Base-by-base conservation (phyloP, 345 rosid species). In the Jatropha curcas region DNA sequence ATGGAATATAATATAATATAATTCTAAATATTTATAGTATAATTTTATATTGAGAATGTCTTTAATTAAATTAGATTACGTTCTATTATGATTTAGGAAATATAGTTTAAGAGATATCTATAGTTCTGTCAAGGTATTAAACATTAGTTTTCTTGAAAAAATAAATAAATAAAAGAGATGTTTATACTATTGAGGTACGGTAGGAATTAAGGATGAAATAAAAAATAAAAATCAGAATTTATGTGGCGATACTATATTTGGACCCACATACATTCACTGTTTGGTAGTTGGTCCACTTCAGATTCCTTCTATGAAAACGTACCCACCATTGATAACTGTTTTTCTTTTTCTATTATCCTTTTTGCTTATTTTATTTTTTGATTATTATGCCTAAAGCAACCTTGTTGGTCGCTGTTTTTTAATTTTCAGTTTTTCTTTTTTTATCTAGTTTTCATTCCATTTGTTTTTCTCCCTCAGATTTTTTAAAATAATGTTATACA, bases 191-290 rank as follows among this genome's bases (percentile, higher is more conserved):
- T 67, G 76, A 39, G 68, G 68, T 17, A 28, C 19, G 56, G 65
- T 22, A 9, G 17, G 28, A 39, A n/a, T 28, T 27, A 19, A 45
- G 61, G 53, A 30, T 52, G n/a, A n/a, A 13, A 19, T 52, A 9
- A 13, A 56, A 50, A 63, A 41, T 41, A 70, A 53, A 68, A 68
- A 61, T 71, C 61, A 51, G 41, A 27, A 51, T 31, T 31, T 65
- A 17, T 60, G 85, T 73, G 82, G 78, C 69, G 67, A 34, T 65
- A 20, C 31, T 33, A 39, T 25, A 33, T 61, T 12, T 41, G 34
- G 68, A 11, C 73, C 78, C n/a, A n/a, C n/a, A n/a, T n/a, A 11
- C 28, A n/a, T 12, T 27, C 50, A 20, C 64, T 57, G 14, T 69
- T 55, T 22, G 60, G 46, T 12, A 1, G 31, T 46, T 28, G 76